These are phyloP conservation scores for Tephrocybe sp. DNA, from an alignment of 768 basidiomycete genomes.

Conservation along the genomic window DNA sequence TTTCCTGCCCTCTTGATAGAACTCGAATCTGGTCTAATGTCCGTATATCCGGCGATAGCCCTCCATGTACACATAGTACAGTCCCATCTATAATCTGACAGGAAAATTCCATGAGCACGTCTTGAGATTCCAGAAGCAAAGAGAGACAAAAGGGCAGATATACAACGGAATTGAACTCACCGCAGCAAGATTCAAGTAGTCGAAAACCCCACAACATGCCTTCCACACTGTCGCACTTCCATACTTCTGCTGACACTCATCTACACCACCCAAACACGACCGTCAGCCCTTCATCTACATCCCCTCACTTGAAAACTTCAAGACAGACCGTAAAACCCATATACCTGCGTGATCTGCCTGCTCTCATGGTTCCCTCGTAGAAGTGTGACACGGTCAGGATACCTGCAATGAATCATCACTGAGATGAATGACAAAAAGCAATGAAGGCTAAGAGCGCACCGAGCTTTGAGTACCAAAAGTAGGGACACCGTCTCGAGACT, in stretches of 20 bases:
- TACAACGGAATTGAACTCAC: conserved; percentile 40
- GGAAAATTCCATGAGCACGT: neutral
- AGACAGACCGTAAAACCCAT: conserved; percentile 91
- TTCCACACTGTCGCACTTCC: conserved; percentile 96
- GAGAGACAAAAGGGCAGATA: neutral
- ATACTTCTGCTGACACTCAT: conserved; percentile 98
- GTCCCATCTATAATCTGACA: conserved; percentile 91
- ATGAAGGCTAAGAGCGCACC: conserved; percentile 39
- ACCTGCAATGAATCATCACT: conserved; percentile 44
- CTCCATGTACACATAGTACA: conserved; percentile 92
- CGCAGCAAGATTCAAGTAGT: conserved; percentile 92
- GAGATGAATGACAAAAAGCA: too few relatives aligned
- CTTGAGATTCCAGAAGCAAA: neutral
- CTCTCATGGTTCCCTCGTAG: conserved; percentile 96
- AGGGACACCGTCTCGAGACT: conserved; percentile 93
- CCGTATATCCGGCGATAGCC: conserved; percentile 92
- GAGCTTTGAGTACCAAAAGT: conserved; percentile 84
- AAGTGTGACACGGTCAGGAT: conserved; percentile 89
- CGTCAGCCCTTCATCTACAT: conserved; percentile 1
- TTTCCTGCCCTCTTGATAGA: conserved; percentile 92
- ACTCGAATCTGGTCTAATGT: conserved; percentile 94
- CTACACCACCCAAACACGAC: conserved; percentile 33
- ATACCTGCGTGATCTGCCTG: conserved; percentile 96
- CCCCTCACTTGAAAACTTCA: neutral
- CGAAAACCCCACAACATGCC: conserved; percentile 94